A percentile compares a stretch with the other conserved stretches of the same genome.
Evolutionary conservation across 2,329 filamentous ascomycete genomes (phyloP).

Genomic region (Ceratocystiopsis brevicomis): DNA sequence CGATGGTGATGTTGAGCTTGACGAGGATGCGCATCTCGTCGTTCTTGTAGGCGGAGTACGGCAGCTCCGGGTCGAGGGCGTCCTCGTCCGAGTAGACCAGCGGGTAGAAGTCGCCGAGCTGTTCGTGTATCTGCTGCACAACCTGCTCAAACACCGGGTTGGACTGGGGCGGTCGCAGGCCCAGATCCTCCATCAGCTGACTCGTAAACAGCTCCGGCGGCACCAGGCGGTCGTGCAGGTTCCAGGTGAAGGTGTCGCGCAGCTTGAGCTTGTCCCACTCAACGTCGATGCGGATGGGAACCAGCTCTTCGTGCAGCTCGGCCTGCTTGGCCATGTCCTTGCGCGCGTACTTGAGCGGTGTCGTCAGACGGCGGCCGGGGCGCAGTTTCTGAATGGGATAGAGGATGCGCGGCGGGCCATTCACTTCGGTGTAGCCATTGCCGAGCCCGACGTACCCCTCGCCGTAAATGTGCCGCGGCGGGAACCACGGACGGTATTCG

Average conservation of each 20-base stretch:
- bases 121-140: conserved; percentile 59
- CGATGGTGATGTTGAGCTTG: conserved; percentile 95
- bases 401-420: conserved; percentile 48
- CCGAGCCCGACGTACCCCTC: conserved; percentile 76
- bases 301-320: conserved; percentile 77
- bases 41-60: conserved; percentile 91
- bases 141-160: conserved; percentile 44
- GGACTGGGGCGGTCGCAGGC: conserved; percentile 51
- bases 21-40: conserved; percentile 95
- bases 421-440: conserved; percentile 63
- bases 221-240: conserved; percentile 76
- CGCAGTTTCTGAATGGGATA: conserved; percentile 64
- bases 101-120: conserved; percentile 83
- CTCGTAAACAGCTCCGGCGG: conserved; percentile 67
- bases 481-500: conserved; percentile 36
- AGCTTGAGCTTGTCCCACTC: conserved; percentile 92
- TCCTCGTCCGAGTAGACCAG: conserved; percentile 82
- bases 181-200: conserved; percentile 81
- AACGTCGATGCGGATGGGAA: conserved; percentile 79
- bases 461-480: conserved; percentile 40
- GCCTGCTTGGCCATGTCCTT: conserved; percentile 73
- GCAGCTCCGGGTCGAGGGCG: conserved; percentile 70
- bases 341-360: conserved; percentile 51
- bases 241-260: conserved; percentile 97
- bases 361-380: conserved; percentile 57